phyloP scores from a whole-genome alignment of 768 basidiomycete species.

The Russula ochroleuca region DNA sequence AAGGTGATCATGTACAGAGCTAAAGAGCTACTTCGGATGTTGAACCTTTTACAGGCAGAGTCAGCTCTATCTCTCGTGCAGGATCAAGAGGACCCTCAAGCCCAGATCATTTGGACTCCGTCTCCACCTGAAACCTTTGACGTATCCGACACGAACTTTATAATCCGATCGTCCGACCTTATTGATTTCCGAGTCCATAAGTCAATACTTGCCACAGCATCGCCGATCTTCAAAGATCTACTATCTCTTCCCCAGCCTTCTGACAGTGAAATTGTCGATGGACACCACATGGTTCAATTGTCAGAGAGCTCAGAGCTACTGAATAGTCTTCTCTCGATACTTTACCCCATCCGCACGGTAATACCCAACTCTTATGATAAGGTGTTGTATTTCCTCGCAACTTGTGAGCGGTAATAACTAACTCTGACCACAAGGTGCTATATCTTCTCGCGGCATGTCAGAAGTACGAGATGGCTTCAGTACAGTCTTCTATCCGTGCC shows the following conservation, averaged over 20 bases:
- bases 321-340: conserved; percentile 9
- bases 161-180: conserved; percentile 11
- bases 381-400: conserved; percentile 13
- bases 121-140: neutral
- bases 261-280: neutral
- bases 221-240: conserved; percentile 18
- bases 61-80: neutral
- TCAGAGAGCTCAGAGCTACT: conserved; percentile 11
- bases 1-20: neutral
- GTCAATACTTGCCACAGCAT: neutral
- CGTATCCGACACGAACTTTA: neutral
- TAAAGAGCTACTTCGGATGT: too few relatives aligned
- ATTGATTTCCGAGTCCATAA: conserved; percentile 19
- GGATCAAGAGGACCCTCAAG: neutral
- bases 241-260: conserved; percentile 19
- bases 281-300: neutral
- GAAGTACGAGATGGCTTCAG: neutral
- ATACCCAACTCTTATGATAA: conserved; percentile 7
- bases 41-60: conserved; percentile 1
- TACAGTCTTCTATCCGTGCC: neutral
- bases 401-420: conserved; percentile 1
- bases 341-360: conserved; percentile 9
- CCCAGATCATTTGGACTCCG: neutral
- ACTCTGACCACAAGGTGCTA: neutral
- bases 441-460: neutral